phyloP scores from a whole-genome alignment of 129 eudicot species.

The sunflower (Helianthus annuus) region HanXRQr2.0-SUNRISE NC_035435.2:151904756-151905255 shows the following conservation, averaged over 20 bases:
- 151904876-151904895: conserved; percentile 90
- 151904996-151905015: neutral
- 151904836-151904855: conserved; percentile 8
- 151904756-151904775: conserved; percentile 9
- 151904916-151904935: conserved; percentile 88
- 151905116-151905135: conserved; percentile 76
- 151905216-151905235: conserved; percentile 32
- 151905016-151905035: conserved; percentile 3
- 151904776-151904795: neutral
- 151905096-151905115: conserved; percentile 87
- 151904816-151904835: conserved; percentile 47
- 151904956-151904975: conserved; percentile 62
- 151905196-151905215: conserved; percentile 45
- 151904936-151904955: conserved; percentile 99
- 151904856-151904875: conserved; percentile 65
- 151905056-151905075: conserved; percentile 57
- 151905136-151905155: conserved; percentile 83
- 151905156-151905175: conserved; percentile 82
- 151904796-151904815: conserved; percentile 60
- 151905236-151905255: conserved; percentile 20
- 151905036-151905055: conserved; percentile 59
- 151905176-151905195: conserved; percentile 94
- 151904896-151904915: conserved; percentile 75
- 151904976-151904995: neutral
- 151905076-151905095: conserved; percentile 86